Base-by-base conservation (phyloP, 2,329 filamentous ascomycete genomes). In the Pseudonectria buxi region DNA sequence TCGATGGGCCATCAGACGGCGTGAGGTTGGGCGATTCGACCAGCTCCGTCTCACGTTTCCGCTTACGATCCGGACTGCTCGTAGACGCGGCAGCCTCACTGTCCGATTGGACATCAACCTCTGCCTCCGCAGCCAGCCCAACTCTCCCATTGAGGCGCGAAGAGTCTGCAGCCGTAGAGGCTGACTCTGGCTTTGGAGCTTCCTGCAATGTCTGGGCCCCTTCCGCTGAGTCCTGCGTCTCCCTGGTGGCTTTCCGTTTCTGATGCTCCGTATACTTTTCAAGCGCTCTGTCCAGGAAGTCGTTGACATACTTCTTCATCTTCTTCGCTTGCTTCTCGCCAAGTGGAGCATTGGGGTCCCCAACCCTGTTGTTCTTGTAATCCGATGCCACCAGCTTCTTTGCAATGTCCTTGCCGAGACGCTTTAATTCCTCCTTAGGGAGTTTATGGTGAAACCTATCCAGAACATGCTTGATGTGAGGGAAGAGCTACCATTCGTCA, bases 351-450 rank as follows among this genome's bases (percentile, higher is more conserved):
- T 78, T 86, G 0, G 88, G 90, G 53, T 95, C 82, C 30, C 78
- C 74, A 9, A 95, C 88, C n/a, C 87, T 81, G 31, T 80, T 78
- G 54, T 90, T 83, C 59, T 94, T 94, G 65, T 86, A 95, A 58
- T 96, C 90, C 0, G 87, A 92, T 13, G 85, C 78, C 14, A 95
- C 89, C 11, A 96, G 74, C 60, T 90, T 94, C 63, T 95, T 95
- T 37, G 80, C 80, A 30, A 90, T 74, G 59, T 82, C 72, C 50
- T 80, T 78, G 36, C 70, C 72, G 31, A 79, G 70, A 38, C 72
- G 72, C 54, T 81, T 81, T 3, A 81, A 57, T 32, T 81, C 74
- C 6, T 95, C 88, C 54, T 83, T 89, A 4, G 87, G 85, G 14
- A 96, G 77, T 61, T 87, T 89, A 53, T 88, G 75, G 44, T 82